Conservation (phyloP, 331 rosid genomes). For the Phaseolus coccineus region DNA sequence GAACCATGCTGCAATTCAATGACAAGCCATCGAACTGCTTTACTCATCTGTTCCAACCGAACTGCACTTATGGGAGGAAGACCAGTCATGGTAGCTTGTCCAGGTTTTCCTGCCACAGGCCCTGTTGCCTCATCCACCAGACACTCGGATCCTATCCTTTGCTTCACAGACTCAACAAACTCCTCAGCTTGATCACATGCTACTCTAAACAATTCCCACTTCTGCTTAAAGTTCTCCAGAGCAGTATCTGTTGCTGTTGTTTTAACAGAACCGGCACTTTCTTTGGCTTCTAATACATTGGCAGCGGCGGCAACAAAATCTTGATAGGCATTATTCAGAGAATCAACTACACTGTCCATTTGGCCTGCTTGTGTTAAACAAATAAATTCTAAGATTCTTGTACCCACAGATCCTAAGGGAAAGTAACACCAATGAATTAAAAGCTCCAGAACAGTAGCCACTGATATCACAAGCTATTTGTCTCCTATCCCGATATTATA, state of each 20-base stretch:
- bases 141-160: slow-evolving; percentile 89
- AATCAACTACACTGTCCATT: slow-evolving; percentile 79
- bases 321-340: slow-evolving; percentile 74
- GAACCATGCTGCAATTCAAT: slow-evolving; percentile 86
- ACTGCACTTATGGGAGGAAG: slow-evolving; percentile 88
- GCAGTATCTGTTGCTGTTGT: slow-evolving; percentile 70
- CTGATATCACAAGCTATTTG: background rate
- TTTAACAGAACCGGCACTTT: slow-evolving; percentile 61
- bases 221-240: slow-evolving; percentile 82
- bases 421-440: background rate
- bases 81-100: slow-evolving; percentile 58
- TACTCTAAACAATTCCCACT: slow-evolving; percentile 82
- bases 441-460: background rate
- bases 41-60: slow-evolving; percentile 92
- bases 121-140: slow-evolving; percentile 90
- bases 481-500: background rate
- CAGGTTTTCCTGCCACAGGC: slow-evolving; percentile 63
- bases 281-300: slow-evolving; percentile 71
- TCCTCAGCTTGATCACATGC: slow-evolving; percentile 91
- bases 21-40: slow-evolving; percentile 87
- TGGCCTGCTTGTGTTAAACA: slow-evolving; percentile 29
- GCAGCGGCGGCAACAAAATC: slow-evolving; percentile 83
- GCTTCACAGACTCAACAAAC: slow-evolving; percentile 91
- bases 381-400: background rate
- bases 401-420: background rate